Evolutionary conservation across 2,329 filamentous ascomycete species (phyloP).

Genomic region (Pseudogymnoascus pannorum): DNA sequence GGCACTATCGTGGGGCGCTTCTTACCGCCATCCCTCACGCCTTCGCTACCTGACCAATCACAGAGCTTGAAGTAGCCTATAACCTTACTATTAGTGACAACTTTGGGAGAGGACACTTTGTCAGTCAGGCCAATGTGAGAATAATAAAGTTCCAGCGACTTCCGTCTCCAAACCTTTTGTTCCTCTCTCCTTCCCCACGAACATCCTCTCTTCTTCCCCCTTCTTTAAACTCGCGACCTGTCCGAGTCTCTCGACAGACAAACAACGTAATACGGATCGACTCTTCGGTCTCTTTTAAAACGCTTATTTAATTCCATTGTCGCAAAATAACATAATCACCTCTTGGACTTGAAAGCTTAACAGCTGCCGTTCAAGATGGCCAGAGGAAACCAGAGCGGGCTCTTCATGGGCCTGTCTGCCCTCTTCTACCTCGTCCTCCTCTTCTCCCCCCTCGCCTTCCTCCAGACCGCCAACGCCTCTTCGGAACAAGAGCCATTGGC

Average conservation of each 20-base stretch:
- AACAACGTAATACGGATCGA: not conserved
- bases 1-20: conserved; percentile 4
- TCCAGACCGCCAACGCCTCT: conserved; percentile 64
- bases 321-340: not conserved
- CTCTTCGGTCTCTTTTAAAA: not conserved
- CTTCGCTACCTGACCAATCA: conserved; percentile 3
- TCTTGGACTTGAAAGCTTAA: conserved; percentile 4
- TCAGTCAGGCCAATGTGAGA: conserved; percentile 9
- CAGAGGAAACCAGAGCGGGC: conserved; percentile 56
- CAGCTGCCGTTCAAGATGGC: conserved; percentile 40
- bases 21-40: conserved; percentile 1
- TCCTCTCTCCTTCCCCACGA: conserved; percentile 8
- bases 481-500: conserved; percentile 58
- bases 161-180: conserved; percentile 19
- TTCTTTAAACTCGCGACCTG: conserved; percentile 6
- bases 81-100: conserved; percentile 9
- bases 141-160: conserved; percentile 9
- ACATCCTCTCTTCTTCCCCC: conserved; percentile 11
- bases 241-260: conserved; percentile 4
- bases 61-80: conserved; percentile 5
- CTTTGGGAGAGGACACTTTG: conserved; percentile 8
- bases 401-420: conserved; percentile 77
- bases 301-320: conserved; percentile 1
- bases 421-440: conserved; percentile 88
- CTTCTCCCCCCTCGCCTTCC: conserved; percentile 78